These are phyloP conservation scores for Mortierella sp. DNA, from an alignment of 371 early-diverging fungal genomes.

Conservation along the genomic window DNA sequence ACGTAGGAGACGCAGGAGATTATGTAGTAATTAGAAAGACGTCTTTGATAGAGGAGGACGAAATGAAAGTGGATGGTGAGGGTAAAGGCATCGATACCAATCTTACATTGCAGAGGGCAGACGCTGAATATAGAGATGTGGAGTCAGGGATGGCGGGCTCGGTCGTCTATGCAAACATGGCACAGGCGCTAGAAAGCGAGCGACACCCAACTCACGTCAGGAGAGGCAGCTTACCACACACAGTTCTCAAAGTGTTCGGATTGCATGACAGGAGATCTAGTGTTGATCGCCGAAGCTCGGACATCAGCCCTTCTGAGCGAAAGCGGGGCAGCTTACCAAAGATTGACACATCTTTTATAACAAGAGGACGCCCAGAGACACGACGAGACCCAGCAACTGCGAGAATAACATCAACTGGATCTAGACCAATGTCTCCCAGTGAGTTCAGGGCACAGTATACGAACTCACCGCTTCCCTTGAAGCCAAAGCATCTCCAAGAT, in stretches of 20 bases:
- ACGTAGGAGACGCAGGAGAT: neutral
- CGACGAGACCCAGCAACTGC: neutral
- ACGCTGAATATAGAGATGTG: neutral
- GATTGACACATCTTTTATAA: neutral
- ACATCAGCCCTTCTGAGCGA: neutral
- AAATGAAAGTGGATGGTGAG: neutral
- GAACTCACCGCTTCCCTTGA: constrained; percentile 24
- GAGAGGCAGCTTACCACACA: constrained; percentile 13
- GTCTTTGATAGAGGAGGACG: neutral
- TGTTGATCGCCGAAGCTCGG: constrained; percentile 4
- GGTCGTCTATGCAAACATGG: neutral
- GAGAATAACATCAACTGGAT: neutral
- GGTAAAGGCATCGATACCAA: neutral
- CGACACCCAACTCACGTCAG: neutral
- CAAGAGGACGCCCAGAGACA: constrained; percentile 2
- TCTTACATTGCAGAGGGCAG: neutral
- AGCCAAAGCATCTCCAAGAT: constrained; percentile 32
- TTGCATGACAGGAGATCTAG: constrained; percentile 9
- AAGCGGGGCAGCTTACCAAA: neutral
- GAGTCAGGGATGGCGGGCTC: neutral
- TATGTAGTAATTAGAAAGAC: neutral
- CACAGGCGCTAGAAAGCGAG: neutral
- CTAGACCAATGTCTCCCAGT: constrained; percentile 34
- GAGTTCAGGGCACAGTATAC: constrained; percentile 47
- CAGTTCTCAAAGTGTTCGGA: constrained; percentile 5